Evolutionary conservation across 2,329 filamentous ascomycete species (phyloP), one percentile per base, ranked within the genome.

Genomic region (Ophiostoma australiae): DNA sequence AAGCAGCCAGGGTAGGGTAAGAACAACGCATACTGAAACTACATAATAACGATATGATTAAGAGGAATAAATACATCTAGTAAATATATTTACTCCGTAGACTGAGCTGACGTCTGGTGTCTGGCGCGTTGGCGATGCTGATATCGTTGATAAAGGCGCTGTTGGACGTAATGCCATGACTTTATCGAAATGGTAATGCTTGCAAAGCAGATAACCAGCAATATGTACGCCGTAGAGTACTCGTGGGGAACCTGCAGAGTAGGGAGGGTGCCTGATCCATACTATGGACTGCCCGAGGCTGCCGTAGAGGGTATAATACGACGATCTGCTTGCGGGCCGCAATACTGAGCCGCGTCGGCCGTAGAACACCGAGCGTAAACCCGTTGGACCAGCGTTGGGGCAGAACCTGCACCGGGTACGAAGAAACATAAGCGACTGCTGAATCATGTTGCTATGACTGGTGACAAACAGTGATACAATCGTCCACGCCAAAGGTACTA

Each of bases 141-240:
- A 13, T 8, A 55, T 23, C n/a, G n/a, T 4, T 27, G 52, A 58
- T 58, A 58, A 23, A 27, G 52, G 27, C n/a, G 10, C 23, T 7
- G 8, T 27, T 58, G n/a, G n/a, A 58, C 52, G 52, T 58, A 27
- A 58, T 58, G 52, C 20, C 52, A 58, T 58, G 52, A 58, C 52
- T 58, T 13, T 58, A 58, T 58, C 52, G 4, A 58, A 27, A 58
- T 8, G 23, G 10, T 13, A 7, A 58, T 31, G 23, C 52, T 27
- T 27, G 52, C 52, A 27, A 4, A 3, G 1, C 23, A 58, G 23
- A 13, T 58, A 27, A 4, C 1, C 17, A 31, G 52, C 52, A 58
- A 10, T 6, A 58, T 7, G 23, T 23, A 41, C 15, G 27, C 27
- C 27, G 27, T 31, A 31, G 27, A 31, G 27, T 31, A 31, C 27